These are phyloP conservation scores for Pseudonitzschia multiseries DNA, from an alignment of 108 stramenopile species.

Conservation along the genomic window DNA sequence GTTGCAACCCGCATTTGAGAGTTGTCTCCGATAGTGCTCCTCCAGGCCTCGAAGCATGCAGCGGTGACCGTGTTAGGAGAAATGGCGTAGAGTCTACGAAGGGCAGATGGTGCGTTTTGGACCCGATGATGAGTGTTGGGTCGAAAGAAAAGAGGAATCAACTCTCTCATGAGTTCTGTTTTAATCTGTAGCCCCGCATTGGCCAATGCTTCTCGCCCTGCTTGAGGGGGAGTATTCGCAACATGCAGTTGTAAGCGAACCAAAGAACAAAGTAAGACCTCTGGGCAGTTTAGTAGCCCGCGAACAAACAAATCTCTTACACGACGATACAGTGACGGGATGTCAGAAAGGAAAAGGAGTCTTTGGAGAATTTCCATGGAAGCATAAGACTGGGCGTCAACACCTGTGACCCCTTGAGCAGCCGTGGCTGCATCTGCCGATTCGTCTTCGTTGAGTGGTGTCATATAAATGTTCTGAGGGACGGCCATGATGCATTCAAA, in stretches of 20 bases:
- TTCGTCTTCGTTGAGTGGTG: constrained; percentile 70
- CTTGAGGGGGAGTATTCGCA: constrained; percentile 32
- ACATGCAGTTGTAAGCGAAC: constrained; percentile 57
- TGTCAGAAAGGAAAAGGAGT: constrained; percentile 73
- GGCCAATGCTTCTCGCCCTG: constrained; percentile 42
- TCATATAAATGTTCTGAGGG: constrained; percentile 65
- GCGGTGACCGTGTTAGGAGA: constrained; percentile 84
- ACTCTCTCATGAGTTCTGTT: constrained; percentile 87
- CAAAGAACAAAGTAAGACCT: constrained; percentile 77
- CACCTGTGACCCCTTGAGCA: constrained; percentile 34
- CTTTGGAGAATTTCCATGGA: constrained; percentile 70
- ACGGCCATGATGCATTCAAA: constrained; percentile 63
- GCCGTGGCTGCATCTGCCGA: constrained; percentile 67
- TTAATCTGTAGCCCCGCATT: constrained; percentile 81
- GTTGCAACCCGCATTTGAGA: constrained; percentile 62
- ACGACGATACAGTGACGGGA: constrained; percentile 61
- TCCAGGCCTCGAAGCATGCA: constrained; percentile 88
- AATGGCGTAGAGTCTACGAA: constrained; percentile 84
- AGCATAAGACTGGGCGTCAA: constrained; percentile 76
- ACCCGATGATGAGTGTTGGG: constrained; percentile 70
- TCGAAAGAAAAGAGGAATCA: constrained; percentile 91
- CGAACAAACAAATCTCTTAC: constrained; percentile 77
- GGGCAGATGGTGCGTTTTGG: constrained; percentile 75
- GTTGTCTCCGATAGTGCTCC: constrained; percentile 59
- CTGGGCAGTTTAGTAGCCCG: constrained; percentile 70